These are phyloP conservation scores for Alternaria panax DNA, from an alignment of 2,329 filamentous ascomycete species.

Conservation along the genomic window DNA sequence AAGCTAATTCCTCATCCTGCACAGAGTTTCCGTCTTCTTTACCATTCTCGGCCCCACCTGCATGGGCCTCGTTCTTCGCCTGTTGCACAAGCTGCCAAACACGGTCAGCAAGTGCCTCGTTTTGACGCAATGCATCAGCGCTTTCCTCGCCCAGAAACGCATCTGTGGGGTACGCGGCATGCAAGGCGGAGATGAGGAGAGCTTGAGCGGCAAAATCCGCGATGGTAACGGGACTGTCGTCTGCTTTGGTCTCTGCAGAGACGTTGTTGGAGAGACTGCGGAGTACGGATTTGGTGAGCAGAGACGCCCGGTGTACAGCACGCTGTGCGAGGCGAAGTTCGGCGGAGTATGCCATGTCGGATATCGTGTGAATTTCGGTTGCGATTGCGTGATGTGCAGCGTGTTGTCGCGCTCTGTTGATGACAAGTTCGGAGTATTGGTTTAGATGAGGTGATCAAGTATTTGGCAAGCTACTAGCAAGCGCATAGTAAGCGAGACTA, in stretches of 20 bases:
- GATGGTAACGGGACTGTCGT: constrained; percentile 67
- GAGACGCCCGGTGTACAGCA: constrained; percentile 63
- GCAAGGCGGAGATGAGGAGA: constrained; percentile 65
- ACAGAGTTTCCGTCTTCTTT: constrained; percentile 25
- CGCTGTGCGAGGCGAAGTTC: constrained; percentile 44
- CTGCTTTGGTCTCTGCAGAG: constrained; percentile 63
- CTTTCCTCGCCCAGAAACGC: constrained; percentile 69
- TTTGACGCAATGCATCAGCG: constrained; percentile 59
- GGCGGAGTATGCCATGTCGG: constrained; percentile 26
- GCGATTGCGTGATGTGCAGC: constrained; percentile 10
- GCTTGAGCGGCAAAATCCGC: constrained; percentile 71
- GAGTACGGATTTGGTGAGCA: constrained; percentile 64
- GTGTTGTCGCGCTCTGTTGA: constrained; percentile 5
- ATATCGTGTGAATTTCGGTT: constrained; percentile 4
- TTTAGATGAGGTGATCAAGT: constrained; percentile 20
- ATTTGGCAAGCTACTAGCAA: constrained; percentile 13
- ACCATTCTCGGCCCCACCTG: constrained; percentile 32
- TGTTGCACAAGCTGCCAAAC: constrained; percentile 64
- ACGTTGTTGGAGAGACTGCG: constrained; percentile 56
- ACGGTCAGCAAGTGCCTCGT: constrained; percentile 58
- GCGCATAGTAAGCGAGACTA: constrained; percentile 25
- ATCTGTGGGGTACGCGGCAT: constrained; percentile 62
- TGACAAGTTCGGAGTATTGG: constrained; percentile 18
- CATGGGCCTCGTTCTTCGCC: constrained; percentile 39
- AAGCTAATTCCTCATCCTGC: constrained; percentile 23